Conservation (phyloP, 2,329 filamentous ascomycete species). For the Incumbomyces delicatus region DNA sequence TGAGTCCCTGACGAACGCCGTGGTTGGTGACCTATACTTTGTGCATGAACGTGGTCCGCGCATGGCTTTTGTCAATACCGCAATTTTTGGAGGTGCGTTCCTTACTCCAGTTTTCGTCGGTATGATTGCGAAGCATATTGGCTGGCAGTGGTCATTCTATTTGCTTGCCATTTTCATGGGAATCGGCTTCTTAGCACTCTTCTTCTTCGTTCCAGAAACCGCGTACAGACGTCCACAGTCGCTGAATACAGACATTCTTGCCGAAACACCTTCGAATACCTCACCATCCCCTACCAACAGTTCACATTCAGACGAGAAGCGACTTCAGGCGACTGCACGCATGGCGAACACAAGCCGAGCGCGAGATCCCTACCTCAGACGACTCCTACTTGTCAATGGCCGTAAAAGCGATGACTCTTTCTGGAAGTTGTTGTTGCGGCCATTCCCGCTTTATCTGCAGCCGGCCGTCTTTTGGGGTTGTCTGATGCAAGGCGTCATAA, state of each 20-base stretch:
- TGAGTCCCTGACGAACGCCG: slow-evolving; percentile 79
- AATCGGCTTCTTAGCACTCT: slow-evolving; percentile 56
- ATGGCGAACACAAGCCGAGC: slow-evolving; percentile 14
- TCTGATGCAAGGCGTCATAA: slow-evolving; percentile 78
- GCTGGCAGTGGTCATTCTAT: slow-evolving; percentile 85
- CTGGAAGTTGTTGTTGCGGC: slow-evolving; percentile 55
- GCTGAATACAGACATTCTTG: slow-evolving; percentile 52
- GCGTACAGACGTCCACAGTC: slow-evolving; percentile 58
- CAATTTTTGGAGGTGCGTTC: slow-evolving; percentile 62
- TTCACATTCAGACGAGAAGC: slow-evolving; percentile 11
- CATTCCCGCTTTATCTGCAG: slow-evolving; percentile 73
- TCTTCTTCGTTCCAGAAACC: slow-evolving; percentile 78
- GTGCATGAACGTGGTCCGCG: slow-evolving; percentile 60
- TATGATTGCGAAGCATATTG: slow-evolving; percentile 60
- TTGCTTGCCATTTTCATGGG: slow-evolving; percentile 77
- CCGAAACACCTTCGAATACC: slow-evolving; percentile 46
- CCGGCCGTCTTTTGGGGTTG: slow-evolving; percentile 74
- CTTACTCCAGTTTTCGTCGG: slow-evolving; percentile 84
- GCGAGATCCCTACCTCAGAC: slow-evolving; percentile 49
- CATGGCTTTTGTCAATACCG: slow-evolving; percentile 71
- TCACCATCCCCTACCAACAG: slow-evolving; percentile 12
- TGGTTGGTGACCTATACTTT: slow-evolving; percentile 81
- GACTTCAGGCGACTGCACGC: slow-evolving; percentile 3
- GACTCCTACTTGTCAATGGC: slow-evolving; percentile 64
- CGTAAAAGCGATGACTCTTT: slow-evolving; percentile 71